Evolutionary conservation across 2,329 filamentous ascomycete genomes (phyloP).

Genomic region (Thielaviopsis punctulata): DNA sequence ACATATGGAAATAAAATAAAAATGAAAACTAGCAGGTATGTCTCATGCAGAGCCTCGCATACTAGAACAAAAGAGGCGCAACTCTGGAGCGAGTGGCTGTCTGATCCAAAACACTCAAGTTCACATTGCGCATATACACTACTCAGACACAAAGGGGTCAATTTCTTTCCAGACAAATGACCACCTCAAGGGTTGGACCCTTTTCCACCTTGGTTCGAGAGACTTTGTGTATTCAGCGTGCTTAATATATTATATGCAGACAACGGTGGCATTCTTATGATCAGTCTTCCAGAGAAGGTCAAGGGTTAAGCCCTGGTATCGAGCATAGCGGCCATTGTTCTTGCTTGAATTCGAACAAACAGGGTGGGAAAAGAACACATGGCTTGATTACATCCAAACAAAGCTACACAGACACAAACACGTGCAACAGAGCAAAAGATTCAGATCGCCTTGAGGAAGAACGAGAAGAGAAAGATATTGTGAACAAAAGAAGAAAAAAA

Average conservation of each 20-base stretch:
- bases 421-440: background rate
- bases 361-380: background rate
- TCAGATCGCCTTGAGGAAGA: too few species aligned
- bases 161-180: too few species aligned
- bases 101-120: too few species aligned
- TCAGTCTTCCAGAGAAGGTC: background rate
- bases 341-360: too few species aligned
- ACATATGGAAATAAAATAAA: background rate
- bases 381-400: background rate
- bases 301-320: background rate
- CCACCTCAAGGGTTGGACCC: background rate
- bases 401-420: background rate
- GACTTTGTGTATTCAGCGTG: background rate
- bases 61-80: conserved; percentile 2
- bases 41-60: too few species aligned
- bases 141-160: too few species aligned
- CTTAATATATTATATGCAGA: background rate
- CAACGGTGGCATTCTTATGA: too few species aligned
- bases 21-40: too few species aligned
- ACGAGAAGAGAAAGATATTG: too few species aligned
- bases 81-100: too few species aligned
- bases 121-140: too few species aligned
- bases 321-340: too few species aligned
- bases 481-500: background rate
- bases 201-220: background rate